Evolutionary conservation across 2,329 filamentous ascomycete genomes (phyloP), one percentile per base, ranked within the genome.

Genomic region (Pleomassaria siparia): DNA sequence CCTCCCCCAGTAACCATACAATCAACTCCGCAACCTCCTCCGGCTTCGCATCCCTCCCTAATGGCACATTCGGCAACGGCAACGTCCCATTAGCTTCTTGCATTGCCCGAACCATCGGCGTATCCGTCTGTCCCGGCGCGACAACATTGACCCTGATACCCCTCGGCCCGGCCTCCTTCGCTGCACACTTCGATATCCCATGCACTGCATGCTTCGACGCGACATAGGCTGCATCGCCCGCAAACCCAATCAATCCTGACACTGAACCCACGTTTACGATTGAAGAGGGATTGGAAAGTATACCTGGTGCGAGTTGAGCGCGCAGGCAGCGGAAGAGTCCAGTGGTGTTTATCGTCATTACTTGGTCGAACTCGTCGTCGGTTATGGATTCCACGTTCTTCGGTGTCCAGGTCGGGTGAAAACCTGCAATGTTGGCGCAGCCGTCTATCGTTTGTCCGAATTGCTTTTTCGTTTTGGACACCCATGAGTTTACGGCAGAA

Each of bases 11-110:
- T 36, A 55, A 42, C 47, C 47, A 55, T 2, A 42, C 42, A 47
- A 55, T 50, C 11, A 35, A 15, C 42, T 50, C 47, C 13, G 53
- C 53, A 40, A 55, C 41, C 40, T 55, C 53, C 39, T 53, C 53
- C n/a, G 53, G 44, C 42, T 51, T 29, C n/a, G 44, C 53, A 30
- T 78, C 54, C 9, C 78, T 69, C 18, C 64, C 63, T 41, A 80
- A 57, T 0, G 76, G 74, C 8, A 74, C 35, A 4, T 18, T 15
- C 28, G 49, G 49, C 29, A 29, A n/a, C 13, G 35, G 35, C 9
- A 49, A 25, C n/a, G 40, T 28, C 1, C 46, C 49, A 21, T 55
- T 50, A 4, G 24, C 44, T 11, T 32, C 36, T 10, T 25, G 33
- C 49, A 50, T 52, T 9, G 46, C 46, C 13, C 43, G 40, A 30